Percentiles rank a stretch among this genome's conserved stretches.
These are phyloP conservation scores for Scheffersomyces insectosa DNA, from an alignment of 1,139 yeast genomes.

Conservation along the genomic window DNA sequence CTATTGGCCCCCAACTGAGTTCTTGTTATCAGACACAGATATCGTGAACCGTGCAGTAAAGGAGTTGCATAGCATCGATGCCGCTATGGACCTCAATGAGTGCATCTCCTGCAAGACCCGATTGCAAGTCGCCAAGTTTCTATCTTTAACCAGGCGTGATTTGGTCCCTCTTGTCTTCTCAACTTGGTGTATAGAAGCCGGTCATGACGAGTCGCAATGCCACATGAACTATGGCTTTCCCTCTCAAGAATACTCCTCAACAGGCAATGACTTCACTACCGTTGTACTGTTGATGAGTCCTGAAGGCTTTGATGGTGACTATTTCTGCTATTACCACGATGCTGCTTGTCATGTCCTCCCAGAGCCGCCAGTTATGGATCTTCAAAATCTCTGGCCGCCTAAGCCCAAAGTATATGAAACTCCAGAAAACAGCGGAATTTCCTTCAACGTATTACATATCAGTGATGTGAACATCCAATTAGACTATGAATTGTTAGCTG, in stretches of 20 bases:
- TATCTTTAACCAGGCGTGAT: constrained; percentile 41
- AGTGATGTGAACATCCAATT: constrained; percentile 28
- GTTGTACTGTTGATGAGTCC: constrained; percentile 50
- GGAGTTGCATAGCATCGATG: constrained; percentile 20
- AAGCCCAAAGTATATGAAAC: constrained; percentile 30
- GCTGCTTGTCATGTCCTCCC: constrained; percentile 44
- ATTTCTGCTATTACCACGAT: constrained; percentile 53
- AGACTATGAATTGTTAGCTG: constrained; percentile 24
- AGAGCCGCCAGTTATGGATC: constrained; percentile 38
- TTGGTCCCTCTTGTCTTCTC: constrained; percentile 41
- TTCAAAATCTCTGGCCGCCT: constrained; percentile 42
- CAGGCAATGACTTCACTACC: constrained; percentile 43
- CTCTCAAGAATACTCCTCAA: constrained; percentile 19
- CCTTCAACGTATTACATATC: constrained; percentile 30
- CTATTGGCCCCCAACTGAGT: constrained; percentile 13
- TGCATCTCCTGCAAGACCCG: constrained; percentile 44
- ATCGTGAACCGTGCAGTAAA: constrained; percentile 15
- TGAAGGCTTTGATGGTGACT: constrained; percentile 49
- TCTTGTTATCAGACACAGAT: constrained; percentile 13
- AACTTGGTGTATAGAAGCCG: constrained; percentile 44
- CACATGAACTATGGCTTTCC: constrained; percentile 24
- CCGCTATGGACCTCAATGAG: constrained; percentile 20
- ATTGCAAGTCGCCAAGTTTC: constrained; percentile 40
- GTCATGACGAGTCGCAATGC: constrained; percentile 27
- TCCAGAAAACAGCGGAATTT: constrained; percentile 18